These are phyloP conservation scores for Podospora australis DNA, from an alignment of 495 filamentous ascomycete genomes.

Conservation along the genomic window DNA sequence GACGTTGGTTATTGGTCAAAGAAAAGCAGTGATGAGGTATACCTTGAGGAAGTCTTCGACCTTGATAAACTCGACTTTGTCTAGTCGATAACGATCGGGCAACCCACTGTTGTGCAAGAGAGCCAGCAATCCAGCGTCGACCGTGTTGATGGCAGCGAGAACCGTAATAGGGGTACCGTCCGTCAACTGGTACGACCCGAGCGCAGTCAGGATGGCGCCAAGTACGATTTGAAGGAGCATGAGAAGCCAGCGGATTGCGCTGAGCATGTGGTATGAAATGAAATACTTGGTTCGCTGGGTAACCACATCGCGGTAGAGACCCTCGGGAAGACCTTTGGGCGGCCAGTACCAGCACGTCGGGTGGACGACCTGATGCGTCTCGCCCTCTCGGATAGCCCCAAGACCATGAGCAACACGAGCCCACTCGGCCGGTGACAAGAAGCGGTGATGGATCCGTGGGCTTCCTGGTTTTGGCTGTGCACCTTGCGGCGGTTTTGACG, in stretches of 20 bases:
- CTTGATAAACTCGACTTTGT: constrained; percentile 39
- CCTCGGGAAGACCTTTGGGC: constrained; percentile 37
- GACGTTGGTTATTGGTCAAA: background rate
- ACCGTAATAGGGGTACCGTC: constrained; percentile 34
- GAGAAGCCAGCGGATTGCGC: constrained; percentile 32
- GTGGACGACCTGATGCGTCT: constrained; percentile 36
- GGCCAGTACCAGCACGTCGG: constrained; percentile 39
- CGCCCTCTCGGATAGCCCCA: constrained; percentile 38
- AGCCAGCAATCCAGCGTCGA: constrained; percentile 42
- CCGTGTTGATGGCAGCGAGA: constrained; percentile 43
- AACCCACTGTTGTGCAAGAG: constrained; percentile 47
- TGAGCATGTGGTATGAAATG: constrained; percentile 27
- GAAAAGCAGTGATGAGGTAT: background rate
- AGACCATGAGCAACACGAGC: constrained; percentile 39
- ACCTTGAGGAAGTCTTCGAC: constrained; percentile 42
- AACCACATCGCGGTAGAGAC: constrained; percentile 40
- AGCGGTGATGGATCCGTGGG: constrained; percentile 24
- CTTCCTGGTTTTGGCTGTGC: constrained; percentile 1
- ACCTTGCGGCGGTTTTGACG: constrained; percentile 2
- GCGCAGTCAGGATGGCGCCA: constrained; percentile 38
- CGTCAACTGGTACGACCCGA: constrained; percentile 28
- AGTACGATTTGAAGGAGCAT: constrained; percentile 40
- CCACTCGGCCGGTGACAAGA: constrained; percentile 38
- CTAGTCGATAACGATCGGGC: constrained; percentile 40
- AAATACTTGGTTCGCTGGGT: constrained; percentile 34